Evolutionary conservation across 2,329 filamentous ascomycete species (phyloP).

Genomic region (Aureobasidium sp.): DNA sequence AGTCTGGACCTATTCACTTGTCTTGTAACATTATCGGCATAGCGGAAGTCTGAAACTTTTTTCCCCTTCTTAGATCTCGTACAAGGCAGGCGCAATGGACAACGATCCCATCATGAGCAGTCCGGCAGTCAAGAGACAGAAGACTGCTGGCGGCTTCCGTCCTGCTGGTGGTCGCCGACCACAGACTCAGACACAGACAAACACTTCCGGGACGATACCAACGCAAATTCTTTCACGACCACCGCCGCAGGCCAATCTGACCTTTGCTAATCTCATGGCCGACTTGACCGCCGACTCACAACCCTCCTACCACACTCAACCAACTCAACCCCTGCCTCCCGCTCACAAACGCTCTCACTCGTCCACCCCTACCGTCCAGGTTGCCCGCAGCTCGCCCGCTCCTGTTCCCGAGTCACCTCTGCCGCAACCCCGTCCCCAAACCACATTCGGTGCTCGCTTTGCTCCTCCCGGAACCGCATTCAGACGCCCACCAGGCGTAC

Average conservation of each 20-base stretch:
- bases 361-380: conserved; percentile 51
- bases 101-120: conserved; percentile 27
- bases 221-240: conserved; percentile 18
- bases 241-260: conserved; percentile 12
- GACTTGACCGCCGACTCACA: conserved; percentile 1
- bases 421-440: conserved; percentile 12
- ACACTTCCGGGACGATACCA: conserved; percentile 12
- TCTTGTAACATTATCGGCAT: not conserved
- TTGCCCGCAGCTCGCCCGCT: conserved; percentile 77
- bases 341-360: conserved; percentile 23
- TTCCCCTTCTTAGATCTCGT: not conserved
- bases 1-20: not conserved
- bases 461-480: conserved; percentile 69
- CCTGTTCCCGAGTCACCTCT: conserved; percentile 31
- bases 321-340: conserved; percentile 49
- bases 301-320: conserved; percentile 41
- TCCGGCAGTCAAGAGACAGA: conserved; percentile 25
- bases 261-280: conserved; percentile 9
- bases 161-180: conserved; percentile 33
- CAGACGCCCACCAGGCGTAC: conserved; percentile 33
- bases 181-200: not conserved
- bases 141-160: conserved; percentile 22
- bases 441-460: conserved; percentile 52
- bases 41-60: not conserved
- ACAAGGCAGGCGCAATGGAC: conserved; percentile 15